Evolutionary conservation across 2,329 filamentous ascomycete species (phyloP), one percentile per base, ranked within the genome.

Genomic region (Tolypocladium inflatum): DNA sequence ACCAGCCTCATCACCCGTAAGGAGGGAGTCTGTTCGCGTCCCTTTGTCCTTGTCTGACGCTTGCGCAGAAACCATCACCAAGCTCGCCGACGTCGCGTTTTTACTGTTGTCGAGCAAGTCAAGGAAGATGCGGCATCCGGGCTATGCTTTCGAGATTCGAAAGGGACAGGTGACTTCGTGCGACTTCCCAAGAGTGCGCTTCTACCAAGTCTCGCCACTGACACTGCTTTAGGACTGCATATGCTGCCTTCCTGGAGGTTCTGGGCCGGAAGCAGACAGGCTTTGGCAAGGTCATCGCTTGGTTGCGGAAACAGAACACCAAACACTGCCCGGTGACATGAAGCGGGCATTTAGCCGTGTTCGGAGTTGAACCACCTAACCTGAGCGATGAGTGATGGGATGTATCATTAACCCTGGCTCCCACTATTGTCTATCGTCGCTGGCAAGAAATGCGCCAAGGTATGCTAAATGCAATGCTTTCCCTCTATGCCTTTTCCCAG

Each of bases 261-360:
- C 77, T 97, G 65, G 70, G 72, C 54, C 80, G 78, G 64, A 90
- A 88, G 70, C 91, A 96, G 77, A 86, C 87, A 39, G 81, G 78
- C 57, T 90, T 91, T 71, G 67, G 67, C 6, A 73, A 73, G 37
- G 79, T 92, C 17, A 71, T 97, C 58, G 70, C 68, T 38, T 96
- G 90, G 90, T 72, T 96, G 60, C 76, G 79, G 8, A 68, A 61
- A 17, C 76, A 83, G 64, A 72, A 75, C 19, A 65, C 65, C 41
- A 74, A 71, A 23, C 21, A 35, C 42, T 48, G 30, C n/a, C 39
- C 38, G n/a, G 26, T 4, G 30, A 37, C 13, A 13, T 52, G 30
- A 52, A 2, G 8, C 19, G 9, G 26, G 26, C 26, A 33, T 50
- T 9, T 30, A 8, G 3, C 4, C 17, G 17, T 13, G 2, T 33